Base-by-base conservation (phyloP, 177 flowering plant genomes). In the Vitis hybrid region DNA sequence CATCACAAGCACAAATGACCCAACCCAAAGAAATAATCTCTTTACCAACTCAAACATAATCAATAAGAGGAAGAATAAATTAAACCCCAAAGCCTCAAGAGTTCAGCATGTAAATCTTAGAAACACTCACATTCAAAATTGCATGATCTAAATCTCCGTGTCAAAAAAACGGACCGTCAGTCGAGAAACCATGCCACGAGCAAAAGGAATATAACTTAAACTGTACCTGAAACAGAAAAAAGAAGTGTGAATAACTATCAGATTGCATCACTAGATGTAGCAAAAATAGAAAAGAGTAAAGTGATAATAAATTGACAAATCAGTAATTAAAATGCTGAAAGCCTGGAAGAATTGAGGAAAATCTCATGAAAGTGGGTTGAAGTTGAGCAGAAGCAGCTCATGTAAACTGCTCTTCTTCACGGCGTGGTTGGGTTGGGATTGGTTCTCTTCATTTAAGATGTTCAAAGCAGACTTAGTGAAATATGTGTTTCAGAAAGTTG, bases 141-240 rank as follows among this genome's bases (percentile, higher is more conserved):
- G 51, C 54, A 71, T 60, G 17, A 10, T 61, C 72, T 86, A 89
- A 4, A 92, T 69, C 71, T 94, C 97, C 0, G 97, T 94, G 82
- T 93, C 97, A 66, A 77, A 87, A 34, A 84, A 80, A 10, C 93
- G 82, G 62, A 89, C 52, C 76, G 88, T 83, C 81, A 94, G 61
- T 56, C 86, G 65, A 57, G 97, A 89, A 54, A 88, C 91, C 82
- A 87, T 80, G 78, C 86, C 75, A 48, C 98, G 87, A 59, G 99
- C 99, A 81, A 93, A 94, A 48, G 99, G 98, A 64, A 94, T 87
- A 66, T 93, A 94, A 64, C 99, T 94, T 66, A 94, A 81, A 71
- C 95, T 82, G 78, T 95, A 94, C 98, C 98, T 92, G 97, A 14
- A 81, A 74, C 60, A 75, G 59, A 49, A 49, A 1, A 18, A 21